Conservation (phyloP, 345 rosid species). For the Populus euphratica region DNA sequence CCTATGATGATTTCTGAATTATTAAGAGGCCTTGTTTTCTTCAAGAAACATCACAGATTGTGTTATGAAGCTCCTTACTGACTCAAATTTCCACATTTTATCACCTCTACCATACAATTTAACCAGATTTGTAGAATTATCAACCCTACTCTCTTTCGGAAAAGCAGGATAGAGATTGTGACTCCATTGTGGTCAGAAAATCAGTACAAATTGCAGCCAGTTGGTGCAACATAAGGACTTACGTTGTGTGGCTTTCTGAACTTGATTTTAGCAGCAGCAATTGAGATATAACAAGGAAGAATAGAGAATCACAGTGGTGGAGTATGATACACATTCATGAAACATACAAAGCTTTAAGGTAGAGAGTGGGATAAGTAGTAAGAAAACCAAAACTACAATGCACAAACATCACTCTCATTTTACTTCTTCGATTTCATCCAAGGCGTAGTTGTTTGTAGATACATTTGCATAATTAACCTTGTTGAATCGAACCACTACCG, state of each 20-base stretch:
- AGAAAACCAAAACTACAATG: constrained; percentile 22
- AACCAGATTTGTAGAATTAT: no score
- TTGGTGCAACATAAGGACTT: background rate
- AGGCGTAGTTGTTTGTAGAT: constrained; percentile 89
- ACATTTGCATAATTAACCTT: constrained; percentile 89
- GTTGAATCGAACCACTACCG: constrained; percentile 86
- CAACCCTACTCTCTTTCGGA: background rate
- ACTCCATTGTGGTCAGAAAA: background rate
- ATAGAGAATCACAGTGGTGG: constrained; percentile 10
- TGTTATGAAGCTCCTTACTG: background rate
- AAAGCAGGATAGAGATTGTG: background rate
- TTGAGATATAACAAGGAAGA: background rate
- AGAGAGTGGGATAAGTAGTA: constrained; percentile 6
- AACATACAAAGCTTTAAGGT: constrained; percentile 26
- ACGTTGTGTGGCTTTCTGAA: background rate
- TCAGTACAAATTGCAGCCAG: background rate
- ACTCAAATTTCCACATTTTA: background rate
- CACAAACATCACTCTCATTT: constrained; percentile 31
- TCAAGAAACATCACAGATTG: background rate
- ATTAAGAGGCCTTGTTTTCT: background rate
- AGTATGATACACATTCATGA: constrained; percentile 30
- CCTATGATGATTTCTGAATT: background rate
- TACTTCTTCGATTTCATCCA: constrained; percentile 82
- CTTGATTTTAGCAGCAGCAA: constrained; percentile 6
- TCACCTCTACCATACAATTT: background rate